Evolutionary conservation across 2,329 filamentous ascomycete species (phyloP), one percentile per base, ranked within the genome.

Genomic region (Penicillium sp.): DNA sequence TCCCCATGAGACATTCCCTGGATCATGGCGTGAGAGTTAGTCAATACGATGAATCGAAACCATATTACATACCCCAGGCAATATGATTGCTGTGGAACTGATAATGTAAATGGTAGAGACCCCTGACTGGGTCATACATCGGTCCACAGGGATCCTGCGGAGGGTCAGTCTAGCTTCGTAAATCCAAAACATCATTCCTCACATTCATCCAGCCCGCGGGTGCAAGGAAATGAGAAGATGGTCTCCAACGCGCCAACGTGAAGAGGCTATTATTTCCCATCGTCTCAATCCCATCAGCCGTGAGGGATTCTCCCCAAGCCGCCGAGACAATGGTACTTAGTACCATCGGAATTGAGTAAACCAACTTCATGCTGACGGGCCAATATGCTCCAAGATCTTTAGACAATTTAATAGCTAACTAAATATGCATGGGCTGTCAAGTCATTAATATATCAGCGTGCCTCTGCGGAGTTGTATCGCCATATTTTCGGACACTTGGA

Each of bases 201-300:
- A 60, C 58, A 50, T 60, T 60, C 58, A 60, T 60, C 58, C 58
- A 60, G 12, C 58, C 58, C 14, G 58, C 45, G 4, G 58, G 58
- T 6, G 58, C 58, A 43, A 60, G 55, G 11, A 60, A 60, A 54
- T 60, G 58, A 35, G 58, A 58, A 27, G 50, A 49, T 14, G 58
- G 55, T 33, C 58, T 53, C 58, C 58, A 60, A 6, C 58, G 46
- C 5, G 46, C 18, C 20, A 37, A 35, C 2, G 51, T 53, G 20
- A 60, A 60, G n/a, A 60, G 44, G n/a, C 33, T 61, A n/a, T 58
- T 58, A 15, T 60, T 60, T 6, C 48, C 53, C 58, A 60, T 56
- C 14, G 53, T 54, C 45, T 60, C 51, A 27, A 60, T 60, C 23
- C 35, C 53, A 22, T 53, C 53, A 3, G 29, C 51, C 2, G 56